Percentiles rank a stretch among this genome's conserved stretches.
phyloP scores from a whole-genome alignment of 805 yeast species.

The Hanseniaspora taiwanica region DNA sequence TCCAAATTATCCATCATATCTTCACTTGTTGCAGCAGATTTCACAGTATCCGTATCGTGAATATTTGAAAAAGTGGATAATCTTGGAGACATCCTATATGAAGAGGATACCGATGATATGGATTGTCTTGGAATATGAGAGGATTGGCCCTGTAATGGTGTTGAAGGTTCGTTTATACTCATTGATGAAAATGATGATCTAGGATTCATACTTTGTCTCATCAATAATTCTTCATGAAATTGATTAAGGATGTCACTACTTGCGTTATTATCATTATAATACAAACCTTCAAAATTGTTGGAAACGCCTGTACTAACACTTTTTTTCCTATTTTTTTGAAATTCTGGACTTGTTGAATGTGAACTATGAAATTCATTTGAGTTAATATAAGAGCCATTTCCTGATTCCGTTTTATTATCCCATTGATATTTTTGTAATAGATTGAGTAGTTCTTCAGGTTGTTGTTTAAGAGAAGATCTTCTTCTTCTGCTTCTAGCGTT shows the following conservation, averaged over 20 bases:
- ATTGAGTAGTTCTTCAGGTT: neutral
- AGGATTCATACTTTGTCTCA: slow-evolving; percentile 23
- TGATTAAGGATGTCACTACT: neutral
- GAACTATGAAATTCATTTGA: no score
- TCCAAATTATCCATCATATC: no score
- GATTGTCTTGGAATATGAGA: neutral
- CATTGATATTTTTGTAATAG: neutral
- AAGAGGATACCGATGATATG: neutral
- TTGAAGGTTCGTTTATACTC: slow-evolving; percentile 7
- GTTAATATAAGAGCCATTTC: no score
- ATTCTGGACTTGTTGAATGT: no score
- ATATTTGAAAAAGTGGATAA: neutral
- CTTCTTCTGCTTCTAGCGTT: neutral
- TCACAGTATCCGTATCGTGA: neutral
- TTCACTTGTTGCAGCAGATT: no score
- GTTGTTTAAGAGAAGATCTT: neutral
- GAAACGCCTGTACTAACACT: no score
- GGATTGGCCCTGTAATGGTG: neutral
- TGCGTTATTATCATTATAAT: neutral
- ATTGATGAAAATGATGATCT: slow-evolving; percentile 20
- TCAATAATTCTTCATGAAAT: slow-evolving; percentile 3
- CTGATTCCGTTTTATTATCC: no score
- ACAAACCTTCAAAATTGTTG: no score
- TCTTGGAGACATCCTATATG: neutral
- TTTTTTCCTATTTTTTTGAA: no score